Evolutionary conservation across 2,329 filamentous ascomycete genomes (phyloP).

Genomic region (Epichloe hybrida): DNA sequence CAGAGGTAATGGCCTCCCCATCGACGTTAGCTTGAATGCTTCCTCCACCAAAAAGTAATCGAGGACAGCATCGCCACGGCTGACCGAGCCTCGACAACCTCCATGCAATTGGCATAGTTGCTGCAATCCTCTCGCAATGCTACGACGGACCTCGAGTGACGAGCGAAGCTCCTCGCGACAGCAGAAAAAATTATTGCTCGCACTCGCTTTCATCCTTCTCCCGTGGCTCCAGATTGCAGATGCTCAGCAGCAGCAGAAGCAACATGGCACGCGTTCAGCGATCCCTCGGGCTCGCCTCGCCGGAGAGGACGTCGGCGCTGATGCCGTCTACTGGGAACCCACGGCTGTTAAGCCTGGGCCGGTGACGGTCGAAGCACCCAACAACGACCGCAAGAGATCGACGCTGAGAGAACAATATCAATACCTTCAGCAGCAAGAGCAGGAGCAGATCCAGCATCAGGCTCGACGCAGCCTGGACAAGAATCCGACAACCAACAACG

Average conservation of each 20-base stretch:
- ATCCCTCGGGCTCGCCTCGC: background rate
- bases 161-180: conserved; percentile 31
- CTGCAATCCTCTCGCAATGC: conserved; percentile 28
- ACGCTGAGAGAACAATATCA: conserved; percentile 1
- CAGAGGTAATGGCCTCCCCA: background rate
- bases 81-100: background rate
- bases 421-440: conserved; percentile 8
- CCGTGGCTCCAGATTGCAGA: conserved; percentile 42
- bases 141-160: conserved; percentile 51
- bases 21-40: conserved; percentile 2
- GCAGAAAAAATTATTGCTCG: conserved; percentile 35
- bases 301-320: background rate
- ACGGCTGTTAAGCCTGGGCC: conserved; percentile 15
- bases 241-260: conserved; percentile 49
- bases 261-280: conserved; percentile 1
- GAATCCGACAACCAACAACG: background rate
- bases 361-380: conserved; percentile 10
- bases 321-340: conserved; percentile 16
- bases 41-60: background rate
- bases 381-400: conserved; percentile 5
- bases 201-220: conserved; percentile 44
- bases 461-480: conserved; percentile 4
- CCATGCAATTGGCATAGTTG: conserved; percentile 3
- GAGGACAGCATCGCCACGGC: conserved; percentile 2
- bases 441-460: conserved; percentile 11